These are phyloP conservation scores for Collybia nuda DNA, from an alignment of 768 basidiomycete genomes.

Conservation along the genomic window DNA sequence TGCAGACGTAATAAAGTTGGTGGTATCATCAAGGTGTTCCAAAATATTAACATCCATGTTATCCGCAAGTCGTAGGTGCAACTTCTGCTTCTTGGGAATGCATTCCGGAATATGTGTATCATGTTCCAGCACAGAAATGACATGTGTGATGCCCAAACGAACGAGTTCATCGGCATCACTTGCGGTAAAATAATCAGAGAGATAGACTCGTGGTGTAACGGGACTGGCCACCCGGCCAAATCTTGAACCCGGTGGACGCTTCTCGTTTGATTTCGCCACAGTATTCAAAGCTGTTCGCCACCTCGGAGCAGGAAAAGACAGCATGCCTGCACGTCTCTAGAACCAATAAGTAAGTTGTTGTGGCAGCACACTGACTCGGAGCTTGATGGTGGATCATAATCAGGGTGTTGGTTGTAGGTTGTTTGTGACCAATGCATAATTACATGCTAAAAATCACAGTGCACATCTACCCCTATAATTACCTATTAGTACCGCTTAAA, in stretches of 20 bases:
- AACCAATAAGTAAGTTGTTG: no score
- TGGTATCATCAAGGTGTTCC: slow-evolving; percentile 32
- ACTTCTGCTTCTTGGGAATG: slow-evolving; percentile 36
- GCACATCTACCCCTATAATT: no score
- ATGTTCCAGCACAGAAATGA: slow-evolving; percentile 63
- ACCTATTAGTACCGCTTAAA: no score
- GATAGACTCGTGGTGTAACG: slow-evolving; percentile 53
- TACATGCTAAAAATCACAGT: no score
- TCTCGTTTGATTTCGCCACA: slow-evolving; percentile 2
- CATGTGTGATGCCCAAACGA: slow-evolving; percentile 68
- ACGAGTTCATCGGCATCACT: slow-evolving; percentile 42
- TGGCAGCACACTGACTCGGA: no score
- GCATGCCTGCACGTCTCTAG: slow-evolving; percentile 15
- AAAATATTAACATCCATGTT: slow-evolving; percentile 27
- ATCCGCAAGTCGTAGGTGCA: slow-evolving; percentile 49
- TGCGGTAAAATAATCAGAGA: slow-evolving; percentile 64
- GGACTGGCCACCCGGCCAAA: slow-evolving; percentile 29
- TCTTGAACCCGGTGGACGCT: slow-evolving; percentile 6
- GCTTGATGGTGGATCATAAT: no score
- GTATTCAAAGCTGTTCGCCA: slow-evolving; percentile 23
- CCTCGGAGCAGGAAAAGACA: slow-evolving; percentile 31
- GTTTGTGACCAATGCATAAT: no score
- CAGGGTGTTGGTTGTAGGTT: no score
- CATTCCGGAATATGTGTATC: slow-evolving; percentile 42
- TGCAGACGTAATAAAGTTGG: slow-evolving; percentile 32